phyloP scores from a whole-genome alignment of 2,329 filamentous ascomycete genomes.

The Juglanconis juglandina region DNA sequence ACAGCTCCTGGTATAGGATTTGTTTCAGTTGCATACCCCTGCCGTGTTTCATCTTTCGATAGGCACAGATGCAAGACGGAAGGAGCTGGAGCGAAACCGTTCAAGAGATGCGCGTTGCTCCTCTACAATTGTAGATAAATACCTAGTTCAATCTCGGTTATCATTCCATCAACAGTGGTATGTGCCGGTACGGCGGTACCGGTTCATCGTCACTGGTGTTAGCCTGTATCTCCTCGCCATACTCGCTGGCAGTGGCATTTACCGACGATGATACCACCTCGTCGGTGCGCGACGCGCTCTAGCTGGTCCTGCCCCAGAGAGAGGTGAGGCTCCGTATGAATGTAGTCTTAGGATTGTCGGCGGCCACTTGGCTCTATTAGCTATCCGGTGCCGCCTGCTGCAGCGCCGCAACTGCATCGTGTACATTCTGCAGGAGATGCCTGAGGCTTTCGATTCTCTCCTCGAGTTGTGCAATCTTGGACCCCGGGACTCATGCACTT shows the following conservation, averaged over 20 bases:
- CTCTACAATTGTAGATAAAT: background rate
- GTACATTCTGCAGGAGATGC: background rate
- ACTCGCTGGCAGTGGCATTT: too few relatives aligned
- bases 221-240: too few relatives aligned
- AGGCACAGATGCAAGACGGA: background rate
- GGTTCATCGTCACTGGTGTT: too few relatives aligned
- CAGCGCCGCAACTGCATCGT: background rate
- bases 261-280: too few relatives aligned
- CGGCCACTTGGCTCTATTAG: too few relatives aligned
- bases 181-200: too few relatives aligned
- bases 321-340: background rate
- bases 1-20: background rate
- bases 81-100: background rate
- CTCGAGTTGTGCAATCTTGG: background rate
- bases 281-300: too few relatives aligned
- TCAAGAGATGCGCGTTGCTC: background rate
- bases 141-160: too few relatives aligned
- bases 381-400: background rate
- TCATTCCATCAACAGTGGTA: too few relatives aligned
- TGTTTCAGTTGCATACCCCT: background rate
- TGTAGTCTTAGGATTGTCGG: background rate
- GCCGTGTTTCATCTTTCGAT: background rate
- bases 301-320: too few relatives aligned
- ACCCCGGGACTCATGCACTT: background rate
- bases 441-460: background rate